Percentiles rank a stretch among this genome's conserved stretches.
phyloP scores from a whole-genome alignment of 441 rosid genomes.

The Omphalea diandra region DNA sequence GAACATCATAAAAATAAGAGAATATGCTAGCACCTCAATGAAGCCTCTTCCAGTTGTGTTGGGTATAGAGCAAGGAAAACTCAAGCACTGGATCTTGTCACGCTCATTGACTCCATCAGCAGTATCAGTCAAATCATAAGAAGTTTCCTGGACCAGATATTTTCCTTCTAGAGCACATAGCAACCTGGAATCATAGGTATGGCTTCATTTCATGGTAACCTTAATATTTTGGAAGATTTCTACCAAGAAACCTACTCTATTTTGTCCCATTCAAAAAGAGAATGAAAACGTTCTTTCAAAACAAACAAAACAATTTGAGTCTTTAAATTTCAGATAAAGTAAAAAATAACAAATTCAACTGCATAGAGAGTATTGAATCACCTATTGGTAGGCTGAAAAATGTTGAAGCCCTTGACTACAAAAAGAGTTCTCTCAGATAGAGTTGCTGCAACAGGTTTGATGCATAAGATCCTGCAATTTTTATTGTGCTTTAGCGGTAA shows the following conservation, averaged over 20 bases:
- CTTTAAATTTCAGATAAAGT: not conserved
- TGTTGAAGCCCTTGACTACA: constrained; percentile 64
- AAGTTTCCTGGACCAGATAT: constrained; percentile 59
- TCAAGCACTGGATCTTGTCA: constrained; percentile 51
- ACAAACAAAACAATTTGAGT: not conserved
- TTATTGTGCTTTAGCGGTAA: constrained; percentile 50
- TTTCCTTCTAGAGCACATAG: constrained; percentile 81
- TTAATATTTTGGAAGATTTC: not conserved
- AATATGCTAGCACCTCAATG: constrained; percentile 55
- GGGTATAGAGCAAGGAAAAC: constrained; percentile 63
- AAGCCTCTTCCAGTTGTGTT: constrained; percentile 69
- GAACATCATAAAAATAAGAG: constrained; percentile 9
- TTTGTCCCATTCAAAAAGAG: not conserved
- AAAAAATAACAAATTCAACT: not conserved
- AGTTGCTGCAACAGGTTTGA: constrained; percentile 69
- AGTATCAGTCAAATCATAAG: constrained; percentile 34
- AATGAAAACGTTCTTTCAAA: not conserved
- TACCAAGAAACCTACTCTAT: not conserved
- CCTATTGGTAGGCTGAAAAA: constrained; percentile 61
- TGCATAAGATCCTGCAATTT: constrained; percentile 48
- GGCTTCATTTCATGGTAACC: constrained; percentile 13
- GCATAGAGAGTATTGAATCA: constrained; percentile 18
- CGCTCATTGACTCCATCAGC: constrained; percentile 39
- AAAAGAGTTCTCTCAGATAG: constrained; percentile 54
- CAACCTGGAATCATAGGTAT: constrained; percentile 47